Conservation (phyloP, 2,329 filamentous ascomycete genomes). For the Coleophoma cylindrospora region DNA sequence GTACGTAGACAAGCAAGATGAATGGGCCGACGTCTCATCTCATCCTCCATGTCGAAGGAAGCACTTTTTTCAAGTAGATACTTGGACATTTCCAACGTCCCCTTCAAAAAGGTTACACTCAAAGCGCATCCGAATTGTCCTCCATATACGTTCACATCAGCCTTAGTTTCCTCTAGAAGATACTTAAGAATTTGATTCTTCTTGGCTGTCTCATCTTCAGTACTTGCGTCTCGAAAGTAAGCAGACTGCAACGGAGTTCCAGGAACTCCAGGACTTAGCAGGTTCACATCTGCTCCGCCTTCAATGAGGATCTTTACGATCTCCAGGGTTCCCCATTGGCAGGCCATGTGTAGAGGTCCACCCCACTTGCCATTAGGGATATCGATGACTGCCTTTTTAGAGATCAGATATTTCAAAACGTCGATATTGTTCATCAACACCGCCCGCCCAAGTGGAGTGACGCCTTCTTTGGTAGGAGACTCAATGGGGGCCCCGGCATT, state of each 20-base stretch:
- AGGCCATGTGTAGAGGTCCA: conserved; percentile 8
- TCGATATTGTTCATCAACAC: background rate
- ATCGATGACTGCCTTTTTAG: conserved; percentile 9
- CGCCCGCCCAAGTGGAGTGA: conserved; percentile 7
- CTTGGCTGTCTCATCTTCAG: background rate
- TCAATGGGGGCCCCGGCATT: conserved; percentile 9
- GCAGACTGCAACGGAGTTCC: conserved; percentile 10
- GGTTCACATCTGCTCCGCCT: conserved; percentile 5
- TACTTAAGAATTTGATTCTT: conserved; percentile 3
- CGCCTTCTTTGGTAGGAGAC: conserved; percentile 2
- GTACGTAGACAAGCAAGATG: conserved; percentile 4
- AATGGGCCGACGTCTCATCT: conserved; percentile 3
- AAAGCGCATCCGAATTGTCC: conserved; percentile 6
- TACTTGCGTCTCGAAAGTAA: background rate
- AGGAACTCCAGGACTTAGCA: background rate
- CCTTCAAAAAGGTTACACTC: conserved; percentile 1
- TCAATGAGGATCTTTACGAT: conserved; percentile 4
- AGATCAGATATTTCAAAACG: conserved; percentile 11
- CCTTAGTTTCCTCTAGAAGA: conserved; percentile 6
- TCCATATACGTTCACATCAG: conserved; percentile 5
- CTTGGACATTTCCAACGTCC: conserved; percentile 1
- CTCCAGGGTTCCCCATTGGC: background rate
- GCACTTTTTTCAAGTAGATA: conserved; percentile 7
- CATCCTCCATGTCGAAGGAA: background rate
- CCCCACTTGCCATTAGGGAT: background rate